Evolutionary conservation across 164 flowering plant genomes (phyloP).

Genomic region (Buxus sempervirens): DNA sequence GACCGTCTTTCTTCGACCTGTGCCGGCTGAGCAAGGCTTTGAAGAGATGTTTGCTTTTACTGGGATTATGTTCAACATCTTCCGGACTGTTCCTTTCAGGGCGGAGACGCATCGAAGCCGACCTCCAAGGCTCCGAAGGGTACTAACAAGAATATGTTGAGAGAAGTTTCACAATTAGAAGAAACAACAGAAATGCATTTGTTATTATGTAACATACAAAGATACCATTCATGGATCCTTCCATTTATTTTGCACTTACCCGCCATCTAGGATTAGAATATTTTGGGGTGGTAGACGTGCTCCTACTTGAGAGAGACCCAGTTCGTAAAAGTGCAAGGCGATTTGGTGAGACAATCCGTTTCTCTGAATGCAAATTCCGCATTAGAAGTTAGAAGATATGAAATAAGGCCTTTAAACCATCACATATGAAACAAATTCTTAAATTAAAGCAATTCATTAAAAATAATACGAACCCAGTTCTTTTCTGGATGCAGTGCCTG

Average conservation of each 20-base stretch:
- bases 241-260: constrained; percentile 28
- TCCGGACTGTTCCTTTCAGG: constrained; percentile 40
- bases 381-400: background rate
- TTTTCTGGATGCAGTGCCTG: constrained; percentile 38
- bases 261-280: constrained; percentile 33
- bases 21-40: constrained; percentile 71
- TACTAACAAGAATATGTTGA: constrained; percentile 32
- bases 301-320: constrained; percentile 52
- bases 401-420: background rate
- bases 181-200: background rate
- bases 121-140: constrained; percentile 62
- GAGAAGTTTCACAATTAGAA: background rate
- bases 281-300: constrained; percentile 42
- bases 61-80: constrained; percentile 51
- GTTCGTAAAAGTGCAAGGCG: constrained; percentile 69
- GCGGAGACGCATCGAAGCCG: constrained; percentile 54
- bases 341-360: constrained; percentile 56
- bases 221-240: background rate
- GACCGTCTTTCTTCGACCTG: constrained; percentile 71
- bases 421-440: background rate
- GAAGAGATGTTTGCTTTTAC: constrained; percentile 73
- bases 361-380: constrained; percentile 37
- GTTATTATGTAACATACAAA: background rate
- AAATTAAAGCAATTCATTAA: background rate
- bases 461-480: constrained; percentile 36